Evolutionary conservation across 2,329 filamentous ascomycete species (phyloP).

Genomic region (Neophaeococcomyces mojaviensis): DNA sequence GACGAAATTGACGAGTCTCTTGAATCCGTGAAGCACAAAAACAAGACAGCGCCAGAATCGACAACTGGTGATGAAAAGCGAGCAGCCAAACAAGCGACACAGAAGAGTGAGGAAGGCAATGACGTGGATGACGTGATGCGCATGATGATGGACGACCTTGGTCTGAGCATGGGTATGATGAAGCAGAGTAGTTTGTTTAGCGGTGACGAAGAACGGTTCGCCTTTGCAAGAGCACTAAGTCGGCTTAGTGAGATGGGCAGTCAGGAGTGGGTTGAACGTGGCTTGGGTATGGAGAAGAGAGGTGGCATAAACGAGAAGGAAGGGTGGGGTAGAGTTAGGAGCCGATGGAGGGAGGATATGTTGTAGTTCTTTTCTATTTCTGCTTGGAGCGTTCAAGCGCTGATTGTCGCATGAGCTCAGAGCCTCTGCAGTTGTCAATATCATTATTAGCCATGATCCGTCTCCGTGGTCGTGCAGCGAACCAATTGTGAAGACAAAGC

Average conservation of each 20-base stretch:
- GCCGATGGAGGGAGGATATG: conserved; percentile 43
- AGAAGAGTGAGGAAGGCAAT: conserved; percentile 35
- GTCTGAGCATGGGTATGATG: conserved; percentile 73
- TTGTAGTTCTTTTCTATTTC: background rate
- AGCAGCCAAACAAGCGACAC: conserved; percentile 33
- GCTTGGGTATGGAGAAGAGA: conserved; percentile 41
- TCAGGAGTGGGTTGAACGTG: conserved; percentile 87
- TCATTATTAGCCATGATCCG: no score
- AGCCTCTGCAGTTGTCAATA: no score
- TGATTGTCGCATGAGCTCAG: no score
- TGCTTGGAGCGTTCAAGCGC: no score
- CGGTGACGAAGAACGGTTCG: conserved; percentile 93
- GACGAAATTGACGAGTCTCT: conserved; percentile 59
- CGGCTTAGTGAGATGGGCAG: conserved; percentile 88
- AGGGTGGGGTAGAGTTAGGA: conserved; percentile 42
- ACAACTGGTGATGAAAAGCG: conserved; percentile 24
- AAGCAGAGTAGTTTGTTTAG: conserved; percentile 83
- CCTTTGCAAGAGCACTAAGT: conserved; percentile 81
- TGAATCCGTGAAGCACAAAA: conserved; percentile 28
- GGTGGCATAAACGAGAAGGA: conserved; percentile 40
- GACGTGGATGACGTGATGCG: conserved; percentile 64
- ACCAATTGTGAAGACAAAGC: no score
- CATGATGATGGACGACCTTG: conserved; percentile 78
- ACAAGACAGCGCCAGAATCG: conserved; percentile 11
- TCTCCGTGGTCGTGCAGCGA: no score